These are phyloP conservation scores for Otatea glauca DNA, from an alignment of 176 grass and related monocot genomes.

Conservation along the genomic window DNA sequence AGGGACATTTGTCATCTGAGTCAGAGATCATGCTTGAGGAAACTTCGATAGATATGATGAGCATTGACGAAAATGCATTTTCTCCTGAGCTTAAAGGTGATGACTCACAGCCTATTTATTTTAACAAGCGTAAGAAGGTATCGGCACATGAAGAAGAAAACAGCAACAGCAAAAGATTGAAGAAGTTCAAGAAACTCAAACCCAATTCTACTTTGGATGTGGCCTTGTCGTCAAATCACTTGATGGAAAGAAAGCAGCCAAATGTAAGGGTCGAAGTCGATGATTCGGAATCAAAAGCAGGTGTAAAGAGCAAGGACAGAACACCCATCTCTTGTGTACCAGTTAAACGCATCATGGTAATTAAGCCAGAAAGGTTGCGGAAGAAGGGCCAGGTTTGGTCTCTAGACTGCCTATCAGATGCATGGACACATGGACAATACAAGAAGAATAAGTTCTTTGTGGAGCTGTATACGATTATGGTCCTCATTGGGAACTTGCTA, in stretches of 20 bases:
- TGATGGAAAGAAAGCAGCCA: not conserved
- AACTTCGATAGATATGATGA: not conserved
- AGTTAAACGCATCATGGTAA: not conserved
- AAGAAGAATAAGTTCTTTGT: not conserved
- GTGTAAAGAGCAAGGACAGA: not conserved
- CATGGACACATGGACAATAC: not conserved
- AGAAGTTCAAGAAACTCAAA: not conserved
- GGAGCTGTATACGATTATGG: not conserved
- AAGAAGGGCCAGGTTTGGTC: not conserved
- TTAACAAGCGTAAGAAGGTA: not conserved
- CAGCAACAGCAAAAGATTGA: not conserved
- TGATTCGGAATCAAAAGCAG: not conserved
- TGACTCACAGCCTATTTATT: not conserved
- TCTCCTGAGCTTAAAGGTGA: not conserved
- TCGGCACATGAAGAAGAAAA: not conserved
- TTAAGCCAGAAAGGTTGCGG: not conserved
- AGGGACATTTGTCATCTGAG: not conserved
- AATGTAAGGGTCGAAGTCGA: not conserved
- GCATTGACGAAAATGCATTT: not conserved
- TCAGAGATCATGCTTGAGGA: not conserved
- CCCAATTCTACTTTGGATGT: not conserved
- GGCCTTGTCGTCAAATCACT: not conserved
- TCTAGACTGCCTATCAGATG: not conserved
- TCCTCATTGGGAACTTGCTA: not conserved
- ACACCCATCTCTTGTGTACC: not conserved